A percentile compares a stretch with the other conserved stretches of the same genome.
phyloP scores from a whole-genome alignment of 805 yeast genomes.

The Candida pini region DNA sequence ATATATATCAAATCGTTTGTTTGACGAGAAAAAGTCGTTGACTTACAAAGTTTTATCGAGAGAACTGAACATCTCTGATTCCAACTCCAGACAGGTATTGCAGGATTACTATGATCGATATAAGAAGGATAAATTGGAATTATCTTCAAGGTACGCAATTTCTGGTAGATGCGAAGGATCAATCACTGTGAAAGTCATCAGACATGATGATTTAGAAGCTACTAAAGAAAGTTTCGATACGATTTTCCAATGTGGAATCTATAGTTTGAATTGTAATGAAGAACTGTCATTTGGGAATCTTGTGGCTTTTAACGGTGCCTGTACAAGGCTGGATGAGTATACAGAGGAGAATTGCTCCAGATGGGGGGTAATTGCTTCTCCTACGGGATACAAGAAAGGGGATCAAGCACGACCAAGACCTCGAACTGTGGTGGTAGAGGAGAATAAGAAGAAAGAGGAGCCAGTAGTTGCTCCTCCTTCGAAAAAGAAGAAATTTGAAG shows the following conservation, averaged over 20 bases:
- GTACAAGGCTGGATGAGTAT: too few species aligned
- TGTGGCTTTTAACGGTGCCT: too few species aligned
- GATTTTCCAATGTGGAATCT: slow-evolving; percentile 15
- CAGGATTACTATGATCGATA: slow-evolving; percentile 16
- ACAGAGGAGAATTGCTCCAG: slow-evolving; percentile 13
- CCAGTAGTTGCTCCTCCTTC: neutral
- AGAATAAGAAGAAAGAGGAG: neutral
- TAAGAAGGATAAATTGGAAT: slow-evolving; percentile 9
- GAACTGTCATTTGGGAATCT: slow-evolving; percentile 14
- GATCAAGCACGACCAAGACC: too few species aligned
- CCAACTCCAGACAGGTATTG: slow-evolving; percentile 17
- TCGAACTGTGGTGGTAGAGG: too few species aligned
- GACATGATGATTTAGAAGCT: slow-evolving; percentile 9
- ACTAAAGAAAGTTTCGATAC: slow-evolving; percentile 12
- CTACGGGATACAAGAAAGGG: slow-evolving; percentile 7
- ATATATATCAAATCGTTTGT: slow-evolving; percentile 14
- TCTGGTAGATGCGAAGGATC: slow-evolving; percentile 13
- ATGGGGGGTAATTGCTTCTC: slow-evolving; percentile 23
- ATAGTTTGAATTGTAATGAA: slow-evolving; percentile 17
- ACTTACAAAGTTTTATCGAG: slow-evolving; percentile 22
- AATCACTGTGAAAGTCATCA: slow-evolving; percentile 9
- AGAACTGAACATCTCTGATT: slow-evolving; percentile 11
- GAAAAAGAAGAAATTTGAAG: neutral
- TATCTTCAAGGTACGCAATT: slow-evolving; percentile 9
- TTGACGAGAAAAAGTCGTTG: slow-evolving; percentile 18